Conservation (phyloP, 352 stramenopile species). For the Aphanomyces euteiches region DNA sequence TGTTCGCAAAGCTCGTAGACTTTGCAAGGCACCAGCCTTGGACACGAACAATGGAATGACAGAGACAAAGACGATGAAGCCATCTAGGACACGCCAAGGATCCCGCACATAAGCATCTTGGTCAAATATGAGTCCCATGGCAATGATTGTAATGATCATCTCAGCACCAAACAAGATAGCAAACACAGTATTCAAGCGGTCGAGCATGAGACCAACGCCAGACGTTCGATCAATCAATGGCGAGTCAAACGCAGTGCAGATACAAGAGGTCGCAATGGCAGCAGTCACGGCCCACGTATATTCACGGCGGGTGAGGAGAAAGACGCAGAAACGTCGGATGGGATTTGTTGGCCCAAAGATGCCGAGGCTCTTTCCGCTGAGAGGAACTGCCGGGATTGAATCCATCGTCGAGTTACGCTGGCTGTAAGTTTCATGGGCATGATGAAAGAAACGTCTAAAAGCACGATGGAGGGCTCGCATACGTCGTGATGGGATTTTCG, state of each 20-base stretch:
- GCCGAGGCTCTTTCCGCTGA: constrained; percentile 40
- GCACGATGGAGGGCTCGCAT: not conserved
- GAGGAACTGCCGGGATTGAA: not conserved
- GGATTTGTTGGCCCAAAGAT: constrained; percentile 49
- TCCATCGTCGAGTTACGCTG: not conserved
- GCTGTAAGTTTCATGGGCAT: not conserved
- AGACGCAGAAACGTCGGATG: constrained; percentile 34
- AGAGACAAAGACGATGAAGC: constrained; percentile 83
- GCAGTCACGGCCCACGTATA: constrained; percentile 64
- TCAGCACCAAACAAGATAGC: constrained; percentile 81
- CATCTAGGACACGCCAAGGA: constrained; percentile 88
- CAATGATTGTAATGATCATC: constrained; percentile 87
- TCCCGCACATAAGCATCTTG: constrained; percentile 77
- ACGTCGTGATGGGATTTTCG: not conserved
- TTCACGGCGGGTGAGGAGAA: constrained; percentile 14
- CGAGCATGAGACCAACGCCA: constrained; percentile 41
- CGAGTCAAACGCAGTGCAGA: constrained; percentile 49
- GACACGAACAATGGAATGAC: constrained; percentile 63
- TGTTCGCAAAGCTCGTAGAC: constrained; percentile 74
- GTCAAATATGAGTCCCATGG: constrained; percentile 66
- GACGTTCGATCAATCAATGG: constrained; percentile 64
- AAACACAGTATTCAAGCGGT: constrained; percentile 67
- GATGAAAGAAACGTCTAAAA: not conserved
- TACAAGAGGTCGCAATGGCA: constrained; percentile 42
- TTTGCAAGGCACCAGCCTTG: constrained; percentile 53